Evolutionary conservation across 768 basidiomycete genomes (phyloP).

Genomic region (Lactarius hatsudake): DNA sequence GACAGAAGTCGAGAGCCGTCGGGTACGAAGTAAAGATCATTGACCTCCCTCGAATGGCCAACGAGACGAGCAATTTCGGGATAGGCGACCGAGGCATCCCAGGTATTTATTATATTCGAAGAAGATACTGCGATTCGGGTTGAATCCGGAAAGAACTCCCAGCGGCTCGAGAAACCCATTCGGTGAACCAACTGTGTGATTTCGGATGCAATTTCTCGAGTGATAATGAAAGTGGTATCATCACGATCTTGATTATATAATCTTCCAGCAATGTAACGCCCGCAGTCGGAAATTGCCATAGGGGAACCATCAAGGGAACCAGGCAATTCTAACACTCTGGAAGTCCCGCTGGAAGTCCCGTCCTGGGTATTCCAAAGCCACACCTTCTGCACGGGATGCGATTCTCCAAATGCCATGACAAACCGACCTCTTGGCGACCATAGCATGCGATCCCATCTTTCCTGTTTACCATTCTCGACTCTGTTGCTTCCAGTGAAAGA

Average conservation of each 20-base stretch:
- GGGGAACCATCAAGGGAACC: not conserved
- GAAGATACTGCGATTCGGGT: not conserved
- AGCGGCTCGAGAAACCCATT: too few relatives aligned
- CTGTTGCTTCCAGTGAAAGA: not conserved
- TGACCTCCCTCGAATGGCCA: not conserved
- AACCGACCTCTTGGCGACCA: not conserved
- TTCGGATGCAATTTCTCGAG: not conserved
- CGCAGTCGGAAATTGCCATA: not conserved
- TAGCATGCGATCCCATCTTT: accelerated
- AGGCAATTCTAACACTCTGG: not conserved
- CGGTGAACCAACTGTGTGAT: too few relatives aligned
- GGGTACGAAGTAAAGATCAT: not conserved
- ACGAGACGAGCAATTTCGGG: not conserved
- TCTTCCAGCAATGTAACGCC: not conserved
- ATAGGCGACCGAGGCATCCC: not conserved
- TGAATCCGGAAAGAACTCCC: not conserved
- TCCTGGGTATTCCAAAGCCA: not conserved
- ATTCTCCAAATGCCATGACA: not conserved
- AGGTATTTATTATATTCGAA: not conserved
- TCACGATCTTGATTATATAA: too few relatives aligned
- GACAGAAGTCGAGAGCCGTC: not conserved
- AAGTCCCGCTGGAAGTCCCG: not conserved
- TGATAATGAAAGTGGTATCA: too few relatives aligned
- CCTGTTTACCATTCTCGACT: not conserved
- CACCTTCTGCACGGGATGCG: too few relatives aligned